Conservation (phyloP, 2,329 filamentous ascomycete genomes). For the Ophioceras dolichostomum region DNA sequence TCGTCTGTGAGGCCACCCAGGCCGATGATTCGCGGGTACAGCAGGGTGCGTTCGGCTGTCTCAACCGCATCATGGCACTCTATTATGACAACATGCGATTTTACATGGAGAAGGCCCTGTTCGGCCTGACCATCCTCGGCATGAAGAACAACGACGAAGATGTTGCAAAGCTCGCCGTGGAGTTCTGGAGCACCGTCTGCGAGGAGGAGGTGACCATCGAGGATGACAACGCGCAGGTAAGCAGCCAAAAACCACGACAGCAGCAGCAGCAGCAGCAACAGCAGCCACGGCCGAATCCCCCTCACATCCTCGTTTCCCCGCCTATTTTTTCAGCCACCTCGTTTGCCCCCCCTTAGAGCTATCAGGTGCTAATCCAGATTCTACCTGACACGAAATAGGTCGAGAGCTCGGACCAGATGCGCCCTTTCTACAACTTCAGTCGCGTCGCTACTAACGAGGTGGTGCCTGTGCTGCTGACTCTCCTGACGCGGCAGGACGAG, state of each 20-base stretch:
- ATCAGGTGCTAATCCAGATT: no score
- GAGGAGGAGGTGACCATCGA: constrained; percentile 98
- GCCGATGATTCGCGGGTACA: constrained; percentile 84
- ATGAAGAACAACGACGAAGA: constrained; percentile 99
- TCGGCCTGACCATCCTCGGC: constrained; percentile 90
- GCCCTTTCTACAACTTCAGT: constrained; percentile 92
- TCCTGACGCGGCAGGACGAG: constrained; percentile 95
- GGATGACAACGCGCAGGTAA: constrained; percentile 79
- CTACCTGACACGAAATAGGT: no score
- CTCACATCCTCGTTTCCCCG: no score
- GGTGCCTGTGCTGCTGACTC: constrained; percentile 75
- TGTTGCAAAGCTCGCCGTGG: constrained; percentile 92
- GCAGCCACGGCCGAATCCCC: no score
- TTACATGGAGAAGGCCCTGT: constrained; percentile 99
- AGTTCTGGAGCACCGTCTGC: constrained; percentile 99
- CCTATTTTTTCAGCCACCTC: no score
- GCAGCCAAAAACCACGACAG: no score
- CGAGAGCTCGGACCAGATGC: constrained; percentile 71
- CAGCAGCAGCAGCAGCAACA: no score
- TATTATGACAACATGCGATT: constrained; percentile 99
- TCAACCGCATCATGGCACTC: constrained; percentile 96
- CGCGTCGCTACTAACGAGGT: constrained; percentile 88
- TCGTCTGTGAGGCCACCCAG: constrained; percentile 97
- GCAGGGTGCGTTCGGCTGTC: constrained; percentile 88
- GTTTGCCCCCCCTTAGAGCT: no score